phyloP scores from a whole-genome alignment of 192 early-diverging fungal genomes.

The Obelidium mucronatum region DNA sequence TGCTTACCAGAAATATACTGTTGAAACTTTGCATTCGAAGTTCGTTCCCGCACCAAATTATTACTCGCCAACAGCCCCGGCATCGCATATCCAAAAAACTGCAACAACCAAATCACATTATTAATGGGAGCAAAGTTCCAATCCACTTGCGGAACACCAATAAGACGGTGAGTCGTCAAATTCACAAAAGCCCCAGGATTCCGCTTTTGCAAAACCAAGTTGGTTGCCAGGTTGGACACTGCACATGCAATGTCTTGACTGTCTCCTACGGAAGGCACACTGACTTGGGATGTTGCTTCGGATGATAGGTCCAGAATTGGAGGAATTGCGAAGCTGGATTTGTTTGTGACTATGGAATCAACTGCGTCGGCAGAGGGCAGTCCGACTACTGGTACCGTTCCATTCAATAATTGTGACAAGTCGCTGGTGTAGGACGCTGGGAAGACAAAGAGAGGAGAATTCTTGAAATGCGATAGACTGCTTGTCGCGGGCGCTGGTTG shows the following conservation, averaged over 20 bases:
- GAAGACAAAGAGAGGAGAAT: neutral
- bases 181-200: neutral
- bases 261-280: neutral
- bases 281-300: neutral
- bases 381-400: neutral
- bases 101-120: neutral
- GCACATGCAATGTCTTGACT: neutral
- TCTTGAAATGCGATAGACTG: neutral
- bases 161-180: neutral
- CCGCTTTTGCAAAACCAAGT: slow-evolving; percentile 40
- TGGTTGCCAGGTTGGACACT: neutral
- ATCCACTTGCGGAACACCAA: neutral
- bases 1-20: neutral
- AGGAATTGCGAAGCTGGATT: neutral
- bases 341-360: neutral
- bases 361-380: neutral
- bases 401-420: neutral
- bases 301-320: neutral
- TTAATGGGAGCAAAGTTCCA: neutral
- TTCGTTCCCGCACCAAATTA: neutral
- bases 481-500: neutral
- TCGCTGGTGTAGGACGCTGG: neutral
- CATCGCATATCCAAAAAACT: neutral
- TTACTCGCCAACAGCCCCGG: neutral
- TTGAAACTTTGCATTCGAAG: slow-evolving; percentile 2